phyloP scores from a whole-genome alignment of 805 yeast species.

The Wickerhamomyces canadensis region DNA sequence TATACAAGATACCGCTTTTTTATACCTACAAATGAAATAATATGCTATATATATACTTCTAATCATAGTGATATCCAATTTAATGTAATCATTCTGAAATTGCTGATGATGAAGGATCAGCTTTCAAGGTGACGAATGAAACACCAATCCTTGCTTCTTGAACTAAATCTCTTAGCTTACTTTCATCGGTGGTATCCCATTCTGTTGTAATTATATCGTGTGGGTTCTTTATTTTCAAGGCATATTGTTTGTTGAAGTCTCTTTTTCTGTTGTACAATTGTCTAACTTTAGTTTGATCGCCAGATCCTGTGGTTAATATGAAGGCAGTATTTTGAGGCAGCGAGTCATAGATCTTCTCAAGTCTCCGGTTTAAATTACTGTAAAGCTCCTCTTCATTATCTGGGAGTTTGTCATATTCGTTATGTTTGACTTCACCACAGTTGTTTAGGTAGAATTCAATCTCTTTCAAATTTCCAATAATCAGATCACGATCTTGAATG shows the following conservation, averaged over 20 bases:
- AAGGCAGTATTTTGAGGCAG: constrained; percentile 58
- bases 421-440: background rate
- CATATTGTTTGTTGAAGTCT: constrained; percentile 38
- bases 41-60: too few species aligned
- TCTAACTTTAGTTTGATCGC: constrained; percentile 46
- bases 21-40: too few species aligned
- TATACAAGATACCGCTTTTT: too few species aligned
- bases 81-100: constrained; percentile 4
- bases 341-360: constrained; percentile 42
- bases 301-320: constrained; percentile 57
- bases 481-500: constrained; percentile 31
- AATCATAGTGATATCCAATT: too few species aligned
- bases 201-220: constrained; percentile 35
- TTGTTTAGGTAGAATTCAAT: constrained; percentile 22
- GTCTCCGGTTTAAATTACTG: constrained; percentile 35
- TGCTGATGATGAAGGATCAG: constrained; percentile 1
- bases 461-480: constrained; percentile 53
- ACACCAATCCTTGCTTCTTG: constrained; percentile 55
- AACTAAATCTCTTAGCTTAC: constrained; percentile 41
- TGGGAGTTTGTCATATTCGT: constrained; percentile 7
- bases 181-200: constrained; percentile 51
- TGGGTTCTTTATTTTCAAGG: constrained; percentile 30
- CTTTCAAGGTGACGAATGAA: constrained; percentile 46
- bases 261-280: constrained; percentile 39
- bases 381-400: constrained; percentile 5